Conservation (phyloP, 345 rosid species). For the Ceriops tagal region DNA sequence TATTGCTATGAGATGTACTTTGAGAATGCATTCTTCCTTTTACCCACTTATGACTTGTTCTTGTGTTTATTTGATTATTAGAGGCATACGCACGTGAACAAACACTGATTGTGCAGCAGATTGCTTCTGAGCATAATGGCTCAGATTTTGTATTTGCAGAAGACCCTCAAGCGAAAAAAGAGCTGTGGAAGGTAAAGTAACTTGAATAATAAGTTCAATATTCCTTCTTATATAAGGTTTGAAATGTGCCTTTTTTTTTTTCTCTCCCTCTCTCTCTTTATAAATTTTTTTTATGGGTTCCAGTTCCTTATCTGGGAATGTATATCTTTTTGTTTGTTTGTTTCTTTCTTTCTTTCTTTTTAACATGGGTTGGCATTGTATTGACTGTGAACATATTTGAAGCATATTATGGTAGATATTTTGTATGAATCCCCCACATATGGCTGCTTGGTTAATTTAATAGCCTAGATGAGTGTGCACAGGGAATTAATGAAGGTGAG, state of each 20-base stretch:
- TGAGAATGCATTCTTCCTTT: slow-evolving; percentile 3
- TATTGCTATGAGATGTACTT: not conserved
- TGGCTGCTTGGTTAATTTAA: too few species aligned
- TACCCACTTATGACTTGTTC: not conserved
- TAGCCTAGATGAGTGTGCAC: too few species aligned
- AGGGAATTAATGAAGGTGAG: too few species aligned
- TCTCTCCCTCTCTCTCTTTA: not conserved
- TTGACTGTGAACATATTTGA: too few species aligned
- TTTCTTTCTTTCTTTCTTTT: too few species aligned
- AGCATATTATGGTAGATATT: too few species aligned
- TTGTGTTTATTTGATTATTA: slow-evolving; percentile 24
- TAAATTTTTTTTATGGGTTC: not conserved
- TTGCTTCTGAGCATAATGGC: slow-evolving; percentile 74
- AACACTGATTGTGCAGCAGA: slow-evolving; percentile 74
- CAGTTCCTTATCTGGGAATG: not conserved
- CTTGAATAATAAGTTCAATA: slow-evolving; percentile 1
- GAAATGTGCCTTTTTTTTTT: not conserved
- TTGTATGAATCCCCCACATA: too few species aligned
- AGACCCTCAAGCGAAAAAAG: slow-evolving; percentile 77
- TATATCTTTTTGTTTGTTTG: too few species aligned
- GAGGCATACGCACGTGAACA: slow-evolving; percentile 89
- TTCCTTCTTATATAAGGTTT: not conserved
- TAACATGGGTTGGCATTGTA: too few species aligned
- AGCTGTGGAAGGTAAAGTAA: slow-evolving; percentile 78
- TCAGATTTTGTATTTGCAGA: slow-evolving; percentile 82